Evolutionary conservation across 805 yeast species (phyloP).

Genomic region (Yarrowia osloensis): DNA sequence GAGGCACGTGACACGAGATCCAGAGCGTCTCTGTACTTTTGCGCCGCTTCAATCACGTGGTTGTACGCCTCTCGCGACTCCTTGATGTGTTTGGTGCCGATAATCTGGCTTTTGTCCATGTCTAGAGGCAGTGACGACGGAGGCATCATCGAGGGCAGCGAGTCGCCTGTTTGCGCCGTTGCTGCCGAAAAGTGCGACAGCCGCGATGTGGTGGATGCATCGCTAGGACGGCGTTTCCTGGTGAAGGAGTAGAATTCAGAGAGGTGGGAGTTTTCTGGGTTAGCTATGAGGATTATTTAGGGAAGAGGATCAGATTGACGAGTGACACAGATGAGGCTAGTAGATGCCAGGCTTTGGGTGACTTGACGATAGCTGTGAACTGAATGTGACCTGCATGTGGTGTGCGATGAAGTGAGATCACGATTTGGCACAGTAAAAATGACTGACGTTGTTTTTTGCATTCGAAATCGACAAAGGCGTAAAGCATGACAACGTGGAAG

Average conservation of each 20-base stretch:
- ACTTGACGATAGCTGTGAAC: too few relatives aligned
- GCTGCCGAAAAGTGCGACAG: constrained; percentile 16
- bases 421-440: too few relatives aligned
- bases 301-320: too few relatives aligned
- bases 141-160: not conserved
- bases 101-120: constrained; percentile 10
- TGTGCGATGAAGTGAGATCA: too few relatives aligned
- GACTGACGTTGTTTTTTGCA: too few relatives aligned
- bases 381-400: too few relatives aligned
- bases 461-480: too few relatives aligned
- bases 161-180: constrained; percentile 17
- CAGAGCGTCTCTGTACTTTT: constrained; percentile 51
- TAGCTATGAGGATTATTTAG: too few relatives aligned
- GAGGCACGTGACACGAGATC: constrained; percentile 57
- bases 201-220: constrained; percentile 22
- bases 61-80: constrained; percentile 26
- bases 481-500: too few relatives aligned
- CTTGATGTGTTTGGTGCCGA: constrained; percentile 24
- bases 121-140: not conserved
- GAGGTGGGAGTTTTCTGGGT: constrained; percentile 26
- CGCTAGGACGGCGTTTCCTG: constrained; percentile 21
- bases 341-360: too few relatives aligned
- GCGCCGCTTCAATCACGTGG: constrained; percentile 47
- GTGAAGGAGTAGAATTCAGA: constrained; percentile 29
- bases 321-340: too few relatives aligned